phyloP scores from a whole-genome alignment of 2,329 filamentous ascomycete genomes.

The Pseudofabraea citricarpa region DNA sequence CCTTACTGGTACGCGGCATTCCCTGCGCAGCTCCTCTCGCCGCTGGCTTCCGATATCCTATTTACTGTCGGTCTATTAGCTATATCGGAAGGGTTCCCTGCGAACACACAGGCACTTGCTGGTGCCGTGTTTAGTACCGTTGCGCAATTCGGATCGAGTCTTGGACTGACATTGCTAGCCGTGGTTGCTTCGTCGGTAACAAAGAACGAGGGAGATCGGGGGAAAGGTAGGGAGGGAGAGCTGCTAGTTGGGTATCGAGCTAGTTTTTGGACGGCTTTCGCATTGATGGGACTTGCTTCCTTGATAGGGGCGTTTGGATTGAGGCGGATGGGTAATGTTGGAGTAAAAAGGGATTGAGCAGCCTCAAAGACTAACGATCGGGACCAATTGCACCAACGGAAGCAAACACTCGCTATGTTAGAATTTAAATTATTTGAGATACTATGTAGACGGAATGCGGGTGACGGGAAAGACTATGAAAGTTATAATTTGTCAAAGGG shows the following conservation, averaged over 20 bases:
- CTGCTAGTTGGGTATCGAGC: slow-evolving; percentile 47
- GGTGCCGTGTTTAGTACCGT: slow-evolving; percentile 58
- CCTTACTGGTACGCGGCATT: slow-evolving; percentile 47
- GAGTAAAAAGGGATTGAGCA: slow-evolving; percentile 38
- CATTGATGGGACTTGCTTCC: slow-evolving; percentile 33
- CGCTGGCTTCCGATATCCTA: slow-evolving; percentile 40
- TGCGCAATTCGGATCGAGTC: slow-evolving; percentile 47
- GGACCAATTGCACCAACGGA: neutral
- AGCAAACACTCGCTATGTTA: neutral
- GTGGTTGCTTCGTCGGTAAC: slow-evolving; percentile 42
- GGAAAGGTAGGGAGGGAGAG: slow-evolving; percentile 23
- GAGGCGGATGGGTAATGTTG: slow-evolving; percentile 41
- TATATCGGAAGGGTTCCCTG: slow-evolving; percentile 47
- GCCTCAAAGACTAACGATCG: neutral
- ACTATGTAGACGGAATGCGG: neutral
- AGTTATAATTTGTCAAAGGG: neutral
- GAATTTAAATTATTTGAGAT: neutral
- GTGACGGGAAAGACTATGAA: neutral
- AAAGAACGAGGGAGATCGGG: slow-evolving; percentile 28
- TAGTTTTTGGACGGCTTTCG: slow-evolving; percentile 48
- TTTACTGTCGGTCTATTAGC: slow-evolving; percentile 52
- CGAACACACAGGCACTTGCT: slow-evolving; percentile 50
- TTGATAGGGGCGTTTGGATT: slow-evolving; percentile 37
- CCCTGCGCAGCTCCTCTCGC: slow-evolving; percentile 33
- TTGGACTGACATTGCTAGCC: slow-evolving; percentile 45